Percentiles rank a stretch among this genome's conserved stretches.
Evolutionary conservation across 225 moss, liverwort and hornwort genomes (phyloP).

Genomic region (Marchantia paleacea): DNA sequence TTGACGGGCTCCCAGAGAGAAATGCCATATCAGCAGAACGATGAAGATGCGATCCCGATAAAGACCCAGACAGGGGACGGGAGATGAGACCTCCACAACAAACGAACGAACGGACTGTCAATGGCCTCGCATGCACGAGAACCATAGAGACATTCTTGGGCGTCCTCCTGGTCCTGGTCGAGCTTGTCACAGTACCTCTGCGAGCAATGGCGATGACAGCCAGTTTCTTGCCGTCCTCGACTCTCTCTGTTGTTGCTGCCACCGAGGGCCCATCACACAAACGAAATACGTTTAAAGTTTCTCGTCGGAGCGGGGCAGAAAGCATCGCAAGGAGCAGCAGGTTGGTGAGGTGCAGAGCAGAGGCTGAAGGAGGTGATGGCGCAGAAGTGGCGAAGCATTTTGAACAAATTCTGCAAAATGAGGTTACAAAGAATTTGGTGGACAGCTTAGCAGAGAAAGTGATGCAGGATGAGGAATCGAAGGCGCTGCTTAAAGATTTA

Average conservation of each 20-base stretch:
- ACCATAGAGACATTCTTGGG: too few relatives aligned
- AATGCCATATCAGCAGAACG: too few relatives aligned
- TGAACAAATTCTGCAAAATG: slow-evolving; percentile 30
- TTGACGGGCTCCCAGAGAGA: too few relatives aligned
- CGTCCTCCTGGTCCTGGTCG: too few relatives aligned
- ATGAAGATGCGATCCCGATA: too few relatives aligned
- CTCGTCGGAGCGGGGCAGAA: background rate
- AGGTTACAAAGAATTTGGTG: slow-evolving; percentile 23
- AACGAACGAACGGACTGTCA: too few relatives aligned
- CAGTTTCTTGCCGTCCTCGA: background rate
- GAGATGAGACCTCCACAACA: too few relatives aligned
- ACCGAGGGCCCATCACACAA: background rate
- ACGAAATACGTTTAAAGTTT: background rate
- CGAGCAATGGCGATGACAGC: background rate
- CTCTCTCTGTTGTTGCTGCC: background rate
- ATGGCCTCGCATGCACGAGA: too few relatives aligned
- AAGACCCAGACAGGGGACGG: too few relatives aligned
- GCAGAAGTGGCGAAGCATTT: slow-evolving; percentile 33
- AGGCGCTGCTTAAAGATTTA: slow-evolving; percentile 68
- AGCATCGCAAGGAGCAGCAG: background rate
- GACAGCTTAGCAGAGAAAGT: slow-evolving; percentile 32
- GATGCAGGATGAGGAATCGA: slow-evolving; percentile 38
- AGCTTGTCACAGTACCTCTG: too few relatives aligned
- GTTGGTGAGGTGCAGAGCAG: background rate
- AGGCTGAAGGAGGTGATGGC: slow-evolving; percentile 11